Base-by-base conservation (phyloP, 2,329 filamentous ascomycete species). In the Rutstroemia sp. region DNA sequence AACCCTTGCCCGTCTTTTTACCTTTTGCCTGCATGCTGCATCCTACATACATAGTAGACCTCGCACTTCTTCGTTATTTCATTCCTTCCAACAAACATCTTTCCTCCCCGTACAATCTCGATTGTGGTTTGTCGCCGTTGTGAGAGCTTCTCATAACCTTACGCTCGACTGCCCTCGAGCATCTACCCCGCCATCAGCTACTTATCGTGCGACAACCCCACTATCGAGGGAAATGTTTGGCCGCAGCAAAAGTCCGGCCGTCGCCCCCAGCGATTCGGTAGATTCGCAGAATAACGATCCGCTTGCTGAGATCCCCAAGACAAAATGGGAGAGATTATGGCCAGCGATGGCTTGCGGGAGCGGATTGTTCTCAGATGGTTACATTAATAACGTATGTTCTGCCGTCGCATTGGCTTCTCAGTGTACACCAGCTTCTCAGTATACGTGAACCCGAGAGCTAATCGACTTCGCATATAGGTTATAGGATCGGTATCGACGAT, bases 321-420 rank as follows among this genome's bases (percentile, higher is more conserved):
- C 53, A 25, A 52, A 19, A 41, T 68, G 66, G 67, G 60, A 67
- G 23, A 54, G 61, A 30, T 39, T 70, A 6, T 69, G 65, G 79
- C 90, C 91, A 14, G 67, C 90, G 1, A 86, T 96, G 64, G 91
- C 91, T 45, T 95, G 90, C 67, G 92, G 92, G 62, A 88, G 91
- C 52, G 92, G 92, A 66, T 78, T 96, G 2, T 96, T 96, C 72
- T 91, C 87, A 23, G 92, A 96, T 71, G 92, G 92, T 16, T 96
- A 96, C 71, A 82, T 96, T 69, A 95, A 95, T 73, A 90, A 89
- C 67, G 88, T 90, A 73, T 65, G 74, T 41, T 38, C 30, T 21
- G 8, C 18, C 19, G 19, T 19, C 57, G 37, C n/a, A 8, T 16
- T 38, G 5, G 47, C 21, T 23, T 23, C 23, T 23, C 4, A 23